Evolutionary conservation across 2,329 filamentous ascomycete species (phyloP), one percentile per base, ranked within the genome.

Genomic region (Epicoccum nigrum): DNA sequence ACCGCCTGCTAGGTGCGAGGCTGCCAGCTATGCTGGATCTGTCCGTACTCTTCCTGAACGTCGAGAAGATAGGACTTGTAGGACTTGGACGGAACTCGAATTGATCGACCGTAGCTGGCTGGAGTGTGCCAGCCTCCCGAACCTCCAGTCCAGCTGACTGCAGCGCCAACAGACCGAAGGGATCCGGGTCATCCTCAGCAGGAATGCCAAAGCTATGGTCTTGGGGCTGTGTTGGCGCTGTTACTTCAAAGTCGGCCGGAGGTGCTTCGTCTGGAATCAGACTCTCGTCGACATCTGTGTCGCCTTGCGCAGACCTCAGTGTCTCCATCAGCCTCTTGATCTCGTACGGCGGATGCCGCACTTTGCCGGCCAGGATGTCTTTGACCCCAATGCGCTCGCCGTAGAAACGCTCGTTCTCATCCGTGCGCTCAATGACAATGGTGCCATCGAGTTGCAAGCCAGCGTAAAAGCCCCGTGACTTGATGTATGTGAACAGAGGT

Each of bases 101-200:
- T 60, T 88, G 84, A 51, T 87, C 90, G 76, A 87, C 91, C 19
- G 83, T 80, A 2, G 92, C 90, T 47, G 90, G 81, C 45, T 84
- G 79, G 41, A 86, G 84, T 2, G 87, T 88, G 27, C 91, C 92
- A n/a, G 92, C 92, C 76, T 97, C 92, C 44, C 89, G 84, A 59
- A 97, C 94, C 63, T 93, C 90, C 48, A 97, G 78, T 2, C 93
- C 93, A 54, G 92, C 89, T 77, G 91, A 87, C 69, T 96, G 91
- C n/a, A 97, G 77, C 7, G 93, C 92, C 58, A 92, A 83, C 20
- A 97, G 89, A 19, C 93, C 93, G 67, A 90, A 97, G 0, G 93
- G 93, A 70, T 97, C 93, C 0, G 92, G 92, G 63, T 97, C 93
- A 46, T 92, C 85, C 3, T 79, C 75, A 56, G 87, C 86, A 1